Evolutionary conservation across 306 rosid species (phyloP).

Genomic region (Dryas alaskensis): DNA sequence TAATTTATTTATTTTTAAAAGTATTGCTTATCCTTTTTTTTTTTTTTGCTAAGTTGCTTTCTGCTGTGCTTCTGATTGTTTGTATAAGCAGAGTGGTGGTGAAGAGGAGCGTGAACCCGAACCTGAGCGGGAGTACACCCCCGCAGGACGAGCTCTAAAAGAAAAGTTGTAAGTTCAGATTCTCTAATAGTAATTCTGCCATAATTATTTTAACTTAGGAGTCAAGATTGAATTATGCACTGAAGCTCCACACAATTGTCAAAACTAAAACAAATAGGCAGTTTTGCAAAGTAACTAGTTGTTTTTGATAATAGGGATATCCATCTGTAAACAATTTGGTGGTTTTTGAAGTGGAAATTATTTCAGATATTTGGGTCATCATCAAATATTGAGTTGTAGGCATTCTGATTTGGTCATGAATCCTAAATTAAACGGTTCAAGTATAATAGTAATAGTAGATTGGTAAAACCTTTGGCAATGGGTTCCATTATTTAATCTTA

Average conservation of each 20-base stretch:
- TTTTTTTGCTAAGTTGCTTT: neutral
- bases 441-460: neutral
- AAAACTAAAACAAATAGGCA: too few relatives aligned
- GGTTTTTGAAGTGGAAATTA: neutral
- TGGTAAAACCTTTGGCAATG: neutral
- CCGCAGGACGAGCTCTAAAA: constrained; percentile 94
- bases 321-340: neutral
- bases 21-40: too few relatives aligned
- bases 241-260: neutral
- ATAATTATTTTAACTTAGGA: neutral
- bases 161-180: constrained; percentile 67
- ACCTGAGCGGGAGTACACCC: constrained; percentile 91
- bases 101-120: constrained; percentile 76
- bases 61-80: constrained; percentile 23
- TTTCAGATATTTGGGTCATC: neutral
- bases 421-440: neutral
- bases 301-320: neutral
- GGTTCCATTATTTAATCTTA: constrained; percentile 9
- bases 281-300: neutral
- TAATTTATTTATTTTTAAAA: neutral
- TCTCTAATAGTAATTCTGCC: constrained; percentile 5
- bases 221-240: neutral
- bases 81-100: constrained; percentile 66
- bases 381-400: constrained; percentile 5
- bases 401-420: neutral